A percentile compares a stretch with the other conserved stretches of the same genome.
These are phyloP conservation scores for Dactylellina parvicollis DNA, from an alignment of 2,329 filamentous ascomycete genomes.

Conservation along the genomic window DNA sequence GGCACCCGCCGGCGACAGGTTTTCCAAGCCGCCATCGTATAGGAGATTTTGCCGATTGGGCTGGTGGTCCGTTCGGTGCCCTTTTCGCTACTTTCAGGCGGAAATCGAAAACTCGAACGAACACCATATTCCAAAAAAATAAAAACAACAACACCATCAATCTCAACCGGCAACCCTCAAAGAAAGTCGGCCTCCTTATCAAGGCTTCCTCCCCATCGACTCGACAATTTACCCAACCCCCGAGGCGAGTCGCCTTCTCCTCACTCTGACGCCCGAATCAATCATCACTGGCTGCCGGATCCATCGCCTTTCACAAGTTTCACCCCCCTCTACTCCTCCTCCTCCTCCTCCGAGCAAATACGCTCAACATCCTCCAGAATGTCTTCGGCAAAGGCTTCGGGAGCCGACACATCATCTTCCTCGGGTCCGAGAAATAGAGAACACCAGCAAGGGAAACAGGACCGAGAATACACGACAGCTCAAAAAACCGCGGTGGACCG, in stretches of 20 bases:
- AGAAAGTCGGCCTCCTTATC: slow-evolving; percentile 18
- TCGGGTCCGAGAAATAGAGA: slow-evolving; percentile 64
- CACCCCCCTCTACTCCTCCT: not conserved
- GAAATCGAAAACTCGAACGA: slow-evolving; percentile 2
- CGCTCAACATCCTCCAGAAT: not conserved
- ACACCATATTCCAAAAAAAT: slow-evolving; percentile 24
- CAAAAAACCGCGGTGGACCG: slow-evolving; percentile 91
- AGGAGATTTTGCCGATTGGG: slow-evolving; percentile 14
- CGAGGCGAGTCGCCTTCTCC: not conserved
- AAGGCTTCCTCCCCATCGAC: slow-evolving; percentile 6
- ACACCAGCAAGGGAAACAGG: slow-evolving; percentile 80
- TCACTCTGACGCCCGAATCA: not conserved
- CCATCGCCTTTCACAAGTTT: not conserved
- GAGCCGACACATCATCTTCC: slow-evolving; percentile 45
- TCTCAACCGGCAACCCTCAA: slow-evolving; percentile 15
- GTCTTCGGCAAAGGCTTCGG: slow-evolving; percentile 48
- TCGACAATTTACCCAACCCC: not conserved
- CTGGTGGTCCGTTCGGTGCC: not conserved
- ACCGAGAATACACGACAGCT: slow-evolving; percentile 82
- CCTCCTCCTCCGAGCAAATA: slow-evolving; percentile 15
- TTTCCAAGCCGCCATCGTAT: not conserved
- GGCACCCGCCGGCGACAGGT: not conserved
- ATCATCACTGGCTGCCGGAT: not conserved
- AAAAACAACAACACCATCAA: slow-evolving; percentile 29
- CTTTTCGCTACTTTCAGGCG: not conserved